Evolutionary conservation across 352 stramenopile genomes (phyloP).

Genomic region (Phytophthora litchii): DNA sequence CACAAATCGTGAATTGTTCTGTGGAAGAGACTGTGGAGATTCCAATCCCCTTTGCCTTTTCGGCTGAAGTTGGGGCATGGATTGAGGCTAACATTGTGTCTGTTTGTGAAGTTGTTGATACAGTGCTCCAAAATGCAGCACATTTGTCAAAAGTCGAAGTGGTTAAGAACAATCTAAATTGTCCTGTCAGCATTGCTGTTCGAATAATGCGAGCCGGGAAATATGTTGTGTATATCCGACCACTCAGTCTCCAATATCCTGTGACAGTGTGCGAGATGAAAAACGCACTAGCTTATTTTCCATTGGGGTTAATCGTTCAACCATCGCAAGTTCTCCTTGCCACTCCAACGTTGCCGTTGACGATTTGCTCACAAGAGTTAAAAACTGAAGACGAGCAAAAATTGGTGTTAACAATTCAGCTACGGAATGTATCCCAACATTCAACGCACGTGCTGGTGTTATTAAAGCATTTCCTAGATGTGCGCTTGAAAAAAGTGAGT

Average conservation of each 20-base stretch:
- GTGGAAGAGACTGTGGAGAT: conserved; percentile 38
- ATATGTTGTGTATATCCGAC: conserved; percentile 42
- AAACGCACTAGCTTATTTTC: conserved; percentile 11
- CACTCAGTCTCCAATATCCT: conserved; percentile 39
- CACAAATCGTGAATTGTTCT: conserved; percentile 41
- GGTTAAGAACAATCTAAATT: conserved; percentile 26
- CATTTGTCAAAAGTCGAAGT: conserved; percentile 18
- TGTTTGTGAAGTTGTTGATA: conserved; percentile 39
- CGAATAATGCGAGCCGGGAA: conserved; percentile 30
- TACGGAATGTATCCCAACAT: conserved; percentile 28
- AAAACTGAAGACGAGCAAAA: conserved; percentile 12
- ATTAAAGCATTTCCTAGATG: conserved; percentile 46
- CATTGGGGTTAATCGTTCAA: conserved; percentile 27
- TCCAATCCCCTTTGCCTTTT: conserved; percentile 40
- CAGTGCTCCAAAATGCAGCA: conserved; percentile 31
- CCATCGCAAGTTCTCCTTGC: conserved; percentile 22
- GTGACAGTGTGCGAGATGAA: conserved; percentile 39
- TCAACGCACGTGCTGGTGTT: conserved; percentile 40
- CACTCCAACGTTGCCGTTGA: conserved; percentile 25
- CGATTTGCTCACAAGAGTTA: conserved; percentile 39
- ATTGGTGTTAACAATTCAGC: conserved; percentile 26
- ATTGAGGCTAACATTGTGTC: conserved; percentile 26
- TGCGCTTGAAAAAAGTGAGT: conserved; percentile 21
- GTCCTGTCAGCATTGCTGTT: conserved; percentile 29
- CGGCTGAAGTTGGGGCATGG: conserved; percentile 36